A percentile compares a stretch with the other conserved stretches of the same genome.
phyloP scores from a whole-genome alignment of 768 basidiomycete species.

The Suillus brevipes region DNA sequence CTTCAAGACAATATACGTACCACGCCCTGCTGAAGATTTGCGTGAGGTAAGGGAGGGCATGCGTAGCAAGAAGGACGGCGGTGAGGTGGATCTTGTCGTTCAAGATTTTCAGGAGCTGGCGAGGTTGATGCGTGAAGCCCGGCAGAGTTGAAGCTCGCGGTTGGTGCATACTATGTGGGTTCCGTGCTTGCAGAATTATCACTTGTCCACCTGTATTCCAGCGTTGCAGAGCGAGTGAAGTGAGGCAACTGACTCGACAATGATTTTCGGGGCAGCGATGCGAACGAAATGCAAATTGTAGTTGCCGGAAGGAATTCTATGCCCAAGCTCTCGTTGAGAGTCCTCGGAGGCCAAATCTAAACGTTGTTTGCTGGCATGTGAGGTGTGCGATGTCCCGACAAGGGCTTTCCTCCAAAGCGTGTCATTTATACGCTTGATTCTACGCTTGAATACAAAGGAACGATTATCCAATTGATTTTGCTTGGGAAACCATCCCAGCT shows the following conservation, averaged over 20 bases:
- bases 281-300: neutral
- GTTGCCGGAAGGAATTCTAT: neutral
- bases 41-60: constrained; percentile 26
- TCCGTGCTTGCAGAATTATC: neutral
- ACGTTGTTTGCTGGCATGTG: no score
- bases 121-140: constrained; percentile 19
- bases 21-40: constrained; percentile 48
- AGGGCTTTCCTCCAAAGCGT: neutral
- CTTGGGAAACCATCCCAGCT: neutral
- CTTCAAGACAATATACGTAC: constrained; percentile 60
- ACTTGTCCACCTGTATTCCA: neutral
- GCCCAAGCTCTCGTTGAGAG: neutral
- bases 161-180: neutral
- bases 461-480: neutral
- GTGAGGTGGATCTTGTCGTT: constrained; percentile 59
- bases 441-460: neutral
- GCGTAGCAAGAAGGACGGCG: constrained; percentile 51
- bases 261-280: neutral
- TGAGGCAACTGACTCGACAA: neutral
- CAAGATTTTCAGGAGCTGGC: constrained; percentile 53
- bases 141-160: neutral
- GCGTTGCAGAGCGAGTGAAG: neutral
- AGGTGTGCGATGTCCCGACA: neutral
- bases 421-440: neutral
- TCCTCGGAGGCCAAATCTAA: no score